Percentiles rank a stretch among this genome's conserved stretches.
phyloP scores from a whole-genome alignment of 140 eudicot genomes.

The Cichorium intybus region DNA sequence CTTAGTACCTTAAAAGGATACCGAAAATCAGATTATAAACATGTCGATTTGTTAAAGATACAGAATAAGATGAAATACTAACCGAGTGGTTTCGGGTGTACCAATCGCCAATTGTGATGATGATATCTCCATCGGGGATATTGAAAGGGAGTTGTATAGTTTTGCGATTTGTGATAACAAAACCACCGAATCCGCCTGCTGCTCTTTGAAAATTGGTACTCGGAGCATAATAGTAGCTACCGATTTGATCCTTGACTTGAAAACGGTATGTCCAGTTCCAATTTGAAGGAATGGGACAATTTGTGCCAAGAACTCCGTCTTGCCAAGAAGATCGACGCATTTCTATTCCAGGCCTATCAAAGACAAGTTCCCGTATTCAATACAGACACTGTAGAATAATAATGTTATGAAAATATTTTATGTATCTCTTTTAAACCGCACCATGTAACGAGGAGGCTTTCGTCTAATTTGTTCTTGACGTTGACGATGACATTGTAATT shows the following conservation, averaged over 20 bases:
- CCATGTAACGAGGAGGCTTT: slow-evolving; percentile 77
- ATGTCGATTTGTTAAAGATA: background rate
- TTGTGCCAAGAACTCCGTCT: slow-evolving; percentile 91
- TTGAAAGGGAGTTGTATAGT: slow-evolving; percentile 56
- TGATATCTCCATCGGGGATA: slow-evolving; percentile 74
- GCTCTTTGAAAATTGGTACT: slow-evolving; percentile 76
- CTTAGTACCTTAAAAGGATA: slow-evolving; percentile 42
- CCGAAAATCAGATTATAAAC: background rate
- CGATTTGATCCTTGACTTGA: slow-evolving; percentile 95
- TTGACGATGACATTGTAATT: slow-evolving; percentile 74
- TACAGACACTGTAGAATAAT: background rate
- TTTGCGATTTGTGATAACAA: slow-evolving; percentile 55
- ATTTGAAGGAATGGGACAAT: slow-evolving; percentile 73
- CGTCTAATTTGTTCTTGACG: slow-evolving; percentile 80
- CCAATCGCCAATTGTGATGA: slow-evolving; percentile 87
- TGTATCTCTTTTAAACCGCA: slow-evolving; percentile 11
- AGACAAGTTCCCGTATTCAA: slow-evolving; percentile 1
- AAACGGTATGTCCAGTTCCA: slow-evolving; percentile 88
- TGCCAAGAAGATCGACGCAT: slow-evolving; percentile 95
- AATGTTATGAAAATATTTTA: background rate
- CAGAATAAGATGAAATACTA: slow-evolving; percentile 4
- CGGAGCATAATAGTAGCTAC: slow-evolving; percentile 78
- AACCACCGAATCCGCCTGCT: slow-evolving; percentile 81
- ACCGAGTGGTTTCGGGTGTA: slow-evolving; percentile 74
- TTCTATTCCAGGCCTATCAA: slow-evolving; percentile 74